Base-by-base conservation (phyloP, 306 rosid genomes). In the Castanopsis chinensis region DNA sequence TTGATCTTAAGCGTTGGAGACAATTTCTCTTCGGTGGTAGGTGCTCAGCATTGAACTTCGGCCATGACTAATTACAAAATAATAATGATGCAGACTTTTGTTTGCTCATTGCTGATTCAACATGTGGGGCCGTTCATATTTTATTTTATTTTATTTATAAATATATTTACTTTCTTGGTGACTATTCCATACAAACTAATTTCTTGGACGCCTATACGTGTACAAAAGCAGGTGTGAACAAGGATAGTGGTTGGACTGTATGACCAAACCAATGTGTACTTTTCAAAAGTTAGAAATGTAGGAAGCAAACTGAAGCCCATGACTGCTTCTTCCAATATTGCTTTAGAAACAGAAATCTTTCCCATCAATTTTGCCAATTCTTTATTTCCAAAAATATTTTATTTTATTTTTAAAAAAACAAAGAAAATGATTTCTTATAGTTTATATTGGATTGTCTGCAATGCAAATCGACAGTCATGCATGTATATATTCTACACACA, bases 81-180 rank as follows among this genome's bases (percentile, higher is more conserved):
- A 41, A 41, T 41, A 17, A 20, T 3, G 5, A 6, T 5, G 43
- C 13, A 15, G 20, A 28, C 5, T 64, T 68, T 67, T 33, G 13
- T 35, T 60, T 30, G 67, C 72, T 33, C 52, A 35, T 68, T 68
- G 52, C 72, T 35, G 52, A 19, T 68, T 68, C 72, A 68, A 68
- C 27, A 13, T 33, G 49, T 18, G 53, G 72, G 8, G 10, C n/a
- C 20, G 18, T 14, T 18, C 9, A 27, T 25, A 4, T 4, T 19
- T 18, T 19, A 4, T 67, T 19, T 33, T 7, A 13, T 2, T 21
- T 58, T 8, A 0, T n/a, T 13, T 35, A 37, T 37, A 37, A 37
- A 37, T 0, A 37, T 41, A 8, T 41, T 8, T 41, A 7, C 45
- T 41, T 6, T 9, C 41, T 15, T 15, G 67, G 18, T 30, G 43